These are phyloP conservation scores for Obelidium mucronatum DNA, from an alignment of 192 early-diverging fungal genomes.

Conservation along the genomic window DNA sequence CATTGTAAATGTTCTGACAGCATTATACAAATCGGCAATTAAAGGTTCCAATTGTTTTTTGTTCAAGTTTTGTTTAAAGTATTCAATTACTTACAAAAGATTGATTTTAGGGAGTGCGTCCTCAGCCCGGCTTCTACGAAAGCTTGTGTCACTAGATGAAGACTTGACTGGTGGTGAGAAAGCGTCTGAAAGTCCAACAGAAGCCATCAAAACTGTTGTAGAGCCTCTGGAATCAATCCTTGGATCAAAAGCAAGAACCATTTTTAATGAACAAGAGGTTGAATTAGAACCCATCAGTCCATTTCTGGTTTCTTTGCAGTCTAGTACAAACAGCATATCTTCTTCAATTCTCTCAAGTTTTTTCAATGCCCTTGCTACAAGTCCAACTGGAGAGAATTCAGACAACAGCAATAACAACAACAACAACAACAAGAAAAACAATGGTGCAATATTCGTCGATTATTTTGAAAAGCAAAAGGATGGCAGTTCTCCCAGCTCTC, in stretches of 20 bases:
- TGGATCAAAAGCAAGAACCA: neutral
- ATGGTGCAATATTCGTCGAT: neutral
- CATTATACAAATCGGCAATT: conserved; percentile 17
- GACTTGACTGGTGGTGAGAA: neutral
- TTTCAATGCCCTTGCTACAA: conserved; percentile 1
- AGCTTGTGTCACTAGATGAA: conserved; percentile 19
- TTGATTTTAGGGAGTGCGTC: conserved; percentile 8
- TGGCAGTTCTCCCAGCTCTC: neutral
- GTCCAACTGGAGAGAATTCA: too few species aligned
- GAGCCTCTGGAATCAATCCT: neutral
- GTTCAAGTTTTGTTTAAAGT: too few species aligned
- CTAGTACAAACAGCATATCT: neutral
- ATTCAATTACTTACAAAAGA: neutral
- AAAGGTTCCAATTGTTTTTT: conserved; percentile 8
- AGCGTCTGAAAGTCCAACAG: neutral
- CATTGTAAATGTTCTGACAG: conserved; percentile 11
- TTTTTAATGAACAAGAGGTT: neutral
- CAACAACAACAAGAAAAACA: neutral
- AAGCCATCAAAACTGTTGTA: neutral
- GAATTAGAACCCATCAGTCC: conserved; percentile 11
- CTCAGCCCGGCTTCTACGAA: conserved; percentile 17
- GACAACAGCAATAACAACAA: too few species aligned
- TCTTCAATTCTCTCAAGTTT: neutral
- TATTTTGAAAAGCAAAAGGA: neutral
- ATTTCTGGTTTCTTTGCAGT: neutral